Conservation (phyloP, 2,329 filamentous ascomycete genomes). For the Penicillium hesseltinei region DNA sequence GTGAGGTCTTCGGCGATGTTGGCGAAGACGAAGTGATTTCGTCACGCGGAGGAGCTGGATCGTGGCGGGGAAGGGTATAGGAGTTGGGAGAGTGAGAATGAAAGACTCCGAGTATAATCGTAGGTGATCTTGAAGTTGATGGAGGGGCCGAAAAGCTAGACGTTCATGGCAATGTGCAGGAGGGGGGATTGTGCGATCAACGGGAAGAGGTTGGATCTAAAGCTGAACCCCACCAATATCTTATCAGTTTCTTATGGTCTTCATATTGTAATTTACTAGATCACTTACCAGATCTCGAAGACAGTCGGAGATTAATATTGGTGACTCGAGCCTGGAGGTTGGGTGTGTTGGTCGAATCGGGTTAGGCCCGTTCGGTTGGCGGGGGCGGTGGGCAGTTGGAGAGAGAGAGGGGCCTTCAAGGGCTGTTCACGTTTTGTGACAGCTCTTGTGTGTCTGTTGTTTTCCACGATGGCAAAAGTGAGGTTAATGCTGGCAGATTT, state of each 20-base stretch:
- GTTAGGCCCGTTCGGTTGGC: conserved; percentile 25
- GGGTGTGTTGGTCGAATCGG: conserved; percentile 9
- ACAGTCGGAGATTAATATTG: not conserved
- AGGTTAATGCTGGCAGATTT: not conserved
- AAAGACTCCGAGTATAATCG: not conserved
- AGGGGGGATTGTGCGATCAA: conserved; percentile 36
- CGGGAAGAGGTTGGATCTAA: conserved; percentile 14
- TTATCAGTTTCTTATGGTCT: conserved; percentile 17
- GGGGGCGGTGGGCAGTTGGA: conserved; percentile 24
- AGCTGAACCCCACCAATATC: conserved; percentile 23
- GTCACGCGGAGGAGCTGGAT: conserved; percentile 15
- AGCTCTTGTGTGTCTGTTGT: not conserved
- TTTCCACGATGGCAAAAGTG: not conserved
- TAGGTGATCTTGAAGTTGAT: not conserved
- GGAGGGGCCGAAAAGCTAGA: conserved; percentile 23
- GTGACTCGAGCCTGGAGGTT: not conserved
- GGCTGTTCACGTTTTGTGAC: not conserved
- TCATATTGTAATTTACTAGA: not conserved
- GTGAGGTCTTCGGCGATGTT: conserved; percentile 12
- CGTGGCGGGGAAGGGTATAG: conserved; percentile 5
- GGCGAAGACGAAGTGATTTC: conserved; percentile 22
- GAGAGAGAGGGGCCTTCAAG: not conserved
- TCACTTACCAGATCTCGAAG: conserved; percentile 5
- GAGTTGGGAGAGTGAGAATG: not conserved
- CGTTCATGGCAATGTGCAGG: conserved; percentile 35